Conservation (phyloP, 2,329 filamentous ascomycete species). For the Fusarium keratoplasticum region DNA sequence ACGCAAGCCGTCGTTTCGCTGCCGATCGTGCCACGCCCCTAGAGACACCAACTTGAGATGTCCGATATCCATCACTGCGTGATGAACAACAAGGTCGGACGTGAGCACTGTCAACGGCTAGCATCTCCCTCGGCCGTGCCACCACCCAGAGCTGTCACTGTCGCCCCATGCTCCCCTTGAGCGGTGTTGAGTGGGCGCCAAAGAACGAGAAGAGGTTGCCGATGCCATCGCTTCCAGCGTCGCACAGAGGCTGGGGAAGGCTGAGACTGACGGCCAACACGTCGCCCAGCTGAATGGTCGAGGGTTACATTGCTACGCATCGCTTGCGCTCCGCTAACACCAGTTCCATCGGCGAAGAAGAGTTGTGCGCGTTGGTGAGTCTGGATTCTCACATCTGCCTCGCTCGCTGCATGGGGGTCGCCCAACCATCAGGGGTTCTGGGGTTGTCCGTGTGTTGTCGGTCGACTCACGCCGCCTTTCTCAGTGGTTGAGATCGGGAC, state of each 20-base stretch:
- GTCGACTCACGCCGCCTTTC: conserved; percentile 11
- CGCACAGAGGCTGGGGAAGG: conserved; percentile 7
- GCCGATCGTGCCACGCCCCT: conserved; percentile 36
- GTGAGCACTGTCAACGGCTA: conserved; percentile 26
- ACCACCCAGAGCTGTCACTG: conserved; percentile 24
- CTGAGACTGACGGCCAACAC: conserved; percentile 9
- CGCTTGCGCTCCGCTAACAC: conserved; percentile 17
- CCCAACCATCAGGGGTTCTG: conserved; percentile 9
- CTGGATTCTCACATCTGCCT: conserved; percentile 21
- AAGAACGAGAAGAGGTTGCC: neutral
- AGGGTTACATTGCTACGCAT: conserved; percentile 28
- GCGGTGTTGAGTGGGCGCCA: neutral
- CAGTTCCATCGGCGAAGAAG: conserved; percentile 10
- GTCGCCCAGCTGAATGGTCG: conserved; percentile 16
- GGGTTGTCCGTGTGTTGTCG: conserved; percentile 13
- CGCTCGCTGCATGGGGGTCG: conserved; percentile 13
- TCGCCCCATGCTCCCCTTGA: conserved; percentile 2
- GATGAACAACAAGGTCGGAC: conserved; percentile 22
- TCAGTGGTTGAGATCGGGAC: conserved; percentile 18
- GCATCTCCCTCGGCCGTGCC: conserved; percentile 17
- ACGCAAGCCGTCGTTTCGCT: conserved; percentile 29
- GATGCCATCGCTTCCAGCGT: conserved; percentile 14
- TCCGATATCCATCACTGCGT: conserved; percentile 20
- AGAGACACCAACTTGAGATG: conserved; percentile 22
- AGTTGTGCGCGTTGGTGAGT: conserved; percentile 7